Evolutionary conservation across 2,329 filamentous ascomycete species (phyloP).

Genomic region (Teratosphaeriaceae sp.): DNA sequence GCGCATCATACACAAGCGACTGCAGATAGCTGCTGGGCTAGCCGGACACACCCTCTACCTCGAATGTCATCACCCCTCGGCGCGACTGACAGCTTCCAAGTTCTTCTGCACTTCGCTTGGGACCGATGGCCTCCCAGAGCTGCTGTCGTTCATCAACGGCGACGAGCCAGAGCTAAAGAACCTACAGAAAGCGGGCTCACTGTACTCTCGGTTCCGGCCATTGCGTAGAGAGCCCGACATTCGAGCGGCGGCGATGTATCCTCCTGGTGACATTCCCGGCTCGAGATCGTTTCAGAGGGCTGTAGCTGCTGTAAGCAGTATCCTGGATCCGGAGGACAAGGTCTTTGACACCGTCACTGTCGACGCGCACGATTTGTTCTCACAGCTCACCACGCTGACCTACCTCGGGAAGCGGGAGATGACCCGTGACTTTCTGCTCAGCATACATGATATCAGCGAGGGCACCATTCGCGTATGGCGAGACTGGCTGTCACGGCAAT

Average conservation of each 20-base stretch:
- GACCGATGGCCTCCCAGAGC: conserved; percentile 52
- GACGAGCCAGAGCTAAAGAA: conserved; percentile 27
- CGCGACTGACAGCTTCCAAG: conserved; percentile 61
- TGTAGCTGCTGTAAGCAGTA: conserved; percentile 6
- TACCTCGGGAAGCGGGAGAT: conserved; percentile 63
- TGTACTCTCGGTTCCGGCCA: conserved; percentile 68
- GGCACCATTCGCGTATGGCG: conserved; percentile 65
- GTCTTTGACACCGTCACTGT: conserved; percentile 57
- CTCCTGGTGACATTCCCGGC: conserved; percentile 43
- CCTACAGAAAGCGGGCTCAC: conserved; percentile 46
- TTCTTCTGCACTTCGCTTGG: conserved; percentile 62
- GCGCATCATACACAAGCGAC: conserved; percentile 57
- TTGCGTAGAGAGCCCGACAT: conserved; percentile 47
- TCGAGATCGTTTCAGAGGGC: conserved; percentile 33
- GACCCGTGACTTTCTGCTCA: conserved; percentile 55
- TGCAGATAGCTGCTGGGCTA: conserved; percentile 52
- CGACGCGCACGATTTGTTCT: conserved; percentile 65
- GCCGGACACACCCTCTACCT: conserved; percentile 63
- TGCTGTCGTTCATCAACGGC: conserved; percentile 29
- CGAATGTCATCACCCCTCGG: conserved; percentile 70
- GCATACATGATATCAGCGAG: conserved; percentile 60
- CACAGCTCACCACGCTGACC: conserved; percentile 62
- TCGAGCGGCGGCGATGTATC: conserved; percentile 34
- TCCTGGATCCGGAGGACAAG: conserved; percentile 15
- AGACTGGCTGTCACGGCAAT: conserved; percentile 56